These are phyloP conservation scores for Syncephalis fuscata DNA, from an alignment of 371 early-diverging fungal genomes.

Conservation along the genomic window DNA sequence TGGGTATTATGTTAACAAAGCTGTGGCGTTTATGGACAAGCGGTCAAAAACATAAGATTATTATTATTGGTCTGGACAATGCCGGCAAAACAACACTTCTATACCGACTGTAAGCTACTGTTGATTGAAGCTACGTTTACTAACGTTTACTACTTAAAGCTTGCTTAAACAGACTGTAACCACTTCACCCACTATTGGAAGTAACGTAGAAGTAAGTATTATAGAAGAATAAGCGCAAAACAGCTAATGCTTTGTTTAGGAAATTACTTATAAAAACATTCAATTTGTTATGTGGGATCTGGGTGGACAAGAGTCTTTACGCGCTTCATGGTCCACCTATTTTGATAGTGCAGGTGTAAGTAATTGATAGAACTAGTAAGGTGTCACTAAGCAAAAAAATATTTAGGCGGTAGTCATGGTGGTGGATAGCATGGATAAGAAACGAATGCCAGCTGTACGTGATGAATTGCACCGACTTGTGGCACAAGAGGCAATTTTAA, in stretches of 20 bases:
- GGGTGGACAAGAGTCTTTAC: conserved; percentile 54
- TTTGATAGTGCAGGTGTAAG: conserved; percentile 40
- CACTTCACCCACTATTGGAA: conserved; percentile 59
- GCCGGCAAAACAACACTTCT: conserved; percentile 54
- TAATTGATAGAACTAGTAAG: not conserved
- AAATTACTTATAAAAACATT: conserved; percentile 50
- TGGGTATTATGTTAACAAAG: conserved; percentile 18
- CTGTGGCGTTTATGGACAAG: conserved; percentile 21
- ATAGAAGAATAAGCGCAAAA: not conserved
- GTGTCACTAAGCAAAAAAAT: not conserved
- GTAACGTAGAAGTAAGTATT: conserved; percentile 34
- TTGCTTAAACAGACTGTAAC: conserved; percentile 49
- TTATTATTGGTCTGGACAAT: conserved; percentile 49
- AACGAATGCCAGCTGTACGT: conserved; percentile 39
- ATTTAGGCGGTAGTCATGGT: conserved; percentile 55
- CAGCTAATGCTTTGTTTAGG: conserved; percentile 8
- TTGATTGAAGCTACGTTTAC: not conserved
- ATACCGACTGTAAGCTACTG: conserved; percentile 23
- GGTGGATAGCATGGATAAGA: conserved; percentile 51
- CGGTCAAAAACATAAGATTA: conserved; percentile 30
- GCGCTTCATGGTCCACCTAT: conserved; percentile 56
- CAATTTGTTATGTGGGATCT: conserved; percentile 65
- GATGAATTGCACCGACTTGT: conserved; percentile 54
- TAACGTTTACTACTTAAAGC: conserved; percentile 10
- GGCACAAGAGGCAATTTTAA: conserved; percentile 38